Conservation (phyloP, 768 basidiomycete species). For the Chlorophyllum brunneum region DNA sequence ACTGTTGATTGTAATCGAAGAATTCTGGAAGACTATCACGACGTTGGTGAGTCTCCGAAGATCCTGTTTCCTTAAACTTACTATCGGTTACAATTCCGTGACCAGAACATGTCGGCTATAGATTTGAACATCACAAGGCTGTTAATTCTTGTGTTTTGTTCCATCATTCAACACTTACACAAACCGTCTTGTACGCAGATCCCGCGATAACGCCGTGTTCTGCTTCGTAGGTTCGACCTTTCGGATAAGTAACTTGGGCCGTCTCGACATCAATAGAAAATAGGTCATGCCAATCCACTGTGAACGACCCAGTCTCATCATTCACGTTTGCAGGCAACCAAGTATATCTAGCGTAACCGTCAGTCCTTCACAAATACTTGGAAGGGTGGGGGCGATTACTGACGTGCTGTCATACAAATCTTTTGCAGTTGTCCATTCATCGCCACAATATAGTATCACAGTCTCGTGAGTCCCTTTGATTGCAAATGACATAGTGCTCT, state of each 20-base stretch:
- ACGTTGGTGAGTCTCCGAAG: neutral
- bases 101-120: constrained; percentile 6
- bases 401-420: constrained; percentile 8
- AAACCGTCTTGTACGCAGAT: constrained; percentile 6
- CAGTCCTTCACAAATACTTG: neutral
- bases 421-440: constrained; percentile 7
- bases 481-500: constrained; percentile 2
- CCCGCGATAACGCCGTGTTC: constrained; percentile 1
- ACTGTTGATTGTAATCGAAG: constrained; percentile 22
- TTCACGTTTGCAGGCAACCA: constrained; percentile 5
- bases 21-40: constrained; percentile 11
- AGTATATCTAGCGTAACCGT: neutral
- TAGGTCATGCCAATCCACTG: constrained; percentile 6
- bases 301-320: constrained; percentile 3
- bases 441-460: constrained; percentile 3
- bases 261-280: constrained; percentile 3
- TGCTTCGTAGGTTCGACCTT: constrained; percentile 8
- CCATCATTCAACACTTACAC: constrained; percentile 1
- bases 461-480: neutral
- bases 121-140: neutral
- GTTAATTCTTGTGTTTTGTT: no score
- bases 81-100: constrained; percentile 4
- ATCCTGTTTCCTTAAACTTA: neutral
- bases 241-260: neutral
- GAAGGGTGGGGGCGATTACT: neutral